These are phyloP conservation scores for Rosa lucieae DNA, from an alignment of 306 rosid species.

Conservation along the genomic window DNA sequence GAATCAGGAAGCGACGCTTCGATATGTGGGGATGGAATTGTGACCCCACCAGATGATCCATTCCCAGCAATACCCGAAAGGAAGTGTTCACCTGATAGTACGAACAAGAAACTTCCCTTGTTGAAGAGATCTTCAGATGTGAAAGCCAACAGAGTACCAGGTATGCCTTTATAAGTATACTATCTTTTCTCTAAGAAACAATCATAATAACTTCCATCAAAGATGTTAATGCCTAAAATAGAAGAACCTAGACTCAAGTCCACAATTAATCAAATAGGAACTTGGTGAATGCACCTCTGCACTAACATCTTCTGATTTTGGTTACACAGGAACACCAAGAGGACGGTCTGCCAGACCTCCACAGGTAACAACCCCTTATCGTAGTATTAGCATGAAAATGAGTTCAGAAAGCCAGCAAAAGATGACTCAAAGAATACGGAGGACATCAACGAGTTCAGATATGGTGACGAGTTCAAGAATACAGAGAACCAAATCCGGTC, in stretches of 20 bases:
- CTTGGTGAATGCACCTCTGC: background rate
- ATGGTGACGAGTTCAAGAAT: slow-evolving; percentile 52
- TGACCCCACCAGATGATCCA: slow-evolving; percentile 56
- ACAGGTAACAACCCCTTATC: slow-evolving; percentile 35
- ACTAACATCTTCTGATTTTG: slow-evolving; percentile 21
- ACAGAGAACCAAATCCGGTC: slow-evolving; percentile 65
- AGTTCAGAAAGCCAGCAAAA: slow-evolving; percentile 43
- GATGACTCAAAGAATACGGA: slow-evolving; percentile 54
- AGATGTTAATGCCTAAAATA: background rate
- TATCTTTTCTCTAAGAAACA: background rate
- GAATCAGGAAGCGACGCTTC: slow-evolving; percentile 77
- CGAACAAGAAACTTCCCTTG: slow-evolving; percentile 35
- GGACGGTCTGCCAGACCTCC: slow-evolving; percentile 71
- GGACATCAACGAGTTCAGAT: slow-evolving; percentile 26
- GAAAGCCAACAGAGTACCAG: slow-evolving; percentile 47
- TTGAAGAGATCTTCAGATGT: slow-evolving; percentile 46
- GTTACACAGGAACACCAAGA: slow-evolving; percentile 55
- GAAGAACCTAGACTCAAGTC: background rate
- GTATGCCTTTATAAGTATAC: slow-evolving; percentile 21
- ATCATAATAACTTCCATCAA: background rate
- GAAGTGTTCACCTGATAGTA: slow-evolving; percentile 42
- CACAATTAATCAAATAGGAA: background rate
- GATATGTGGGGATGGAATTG: slow-evolving; percentile 60
- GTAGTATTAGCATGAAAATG: slow-evolving; percentile 34
- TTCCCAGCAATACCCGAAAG: slow-evolving; percentile 43